phyloP scores from a whole-genome alignment of 1,284 basidiomycete genomes.

The Lentinus polychrous region DNA sequence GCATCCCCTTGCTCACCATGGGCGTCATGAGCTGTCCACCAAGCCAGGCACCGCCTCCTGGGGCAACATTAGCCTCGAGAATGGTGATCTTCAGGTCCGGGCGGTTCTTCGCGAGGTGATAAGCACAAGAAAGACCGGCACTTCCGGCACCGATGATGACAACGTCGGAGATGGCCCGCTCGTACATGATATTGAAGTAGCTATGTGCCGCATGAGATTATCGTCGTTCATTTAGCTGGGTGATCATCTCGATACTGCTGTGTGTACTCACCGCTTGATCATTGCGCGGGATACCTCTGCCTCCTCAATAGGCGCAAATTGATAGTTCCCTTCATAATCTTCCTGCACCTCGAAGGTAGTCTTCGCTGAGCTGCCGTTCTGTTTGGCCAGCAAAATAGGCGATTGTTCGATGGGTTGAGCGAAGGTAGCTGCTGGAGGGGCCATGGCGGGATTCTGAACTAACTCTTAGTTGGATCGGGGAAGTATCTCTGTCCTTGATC shows the following conservation, averaged over 20 bases:
- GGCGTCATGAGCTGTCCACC: constrained; percentile 82
- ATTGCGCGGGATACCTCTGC: constrained; percentile 73
- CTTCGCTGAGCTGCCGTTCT: constrained; percentile 12
- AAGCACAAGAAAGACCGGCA: constrained; percentile 76
- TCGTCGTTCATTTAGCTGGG: neutral
- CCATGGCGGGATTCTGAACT: constrained; percentile 17
- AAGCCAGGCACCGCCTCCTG: constrained; percentile 74
- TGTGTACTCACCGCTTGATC: constrained; percentile 55
- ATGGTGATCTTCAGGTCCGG: constrained; percentile 80
- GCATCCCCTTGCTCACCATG: constrained; percentile 43
- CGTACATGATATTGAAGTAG: constrained; percentile 70
- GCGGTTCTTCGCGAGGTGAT: constrained; percentile 59
- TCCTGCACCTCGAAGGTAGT: constrained; percentile 32
- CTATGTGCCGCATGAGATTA: constrained; percentile 27
- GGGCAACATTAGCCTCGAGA: constrained; percentile 76
- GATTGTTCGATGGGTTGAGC: constrained; percentile 17
- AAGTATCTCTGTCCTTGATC: too few species aligned
- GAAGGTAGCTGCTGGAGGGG: constrained; percentile 25
- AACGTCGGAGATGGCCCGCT: constrained; percentile 69
- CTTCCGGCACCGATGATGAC: constrained; percentile 79
- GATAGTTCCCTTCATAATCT: constrained; percentile 56
- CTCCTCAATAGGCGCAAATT: constrained; percentile 70
- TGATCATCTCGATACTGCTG: neutral
- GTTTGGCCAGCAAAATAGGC: constrained; percentile 18
- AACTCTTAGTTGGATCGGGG: neutral